A percentile compares a stretch with the other conserved stretches of the same genome.
Conservation (phyloP, 2,329 filamentous ascomycete species). For the Xylaria arbuscula region DNA sequence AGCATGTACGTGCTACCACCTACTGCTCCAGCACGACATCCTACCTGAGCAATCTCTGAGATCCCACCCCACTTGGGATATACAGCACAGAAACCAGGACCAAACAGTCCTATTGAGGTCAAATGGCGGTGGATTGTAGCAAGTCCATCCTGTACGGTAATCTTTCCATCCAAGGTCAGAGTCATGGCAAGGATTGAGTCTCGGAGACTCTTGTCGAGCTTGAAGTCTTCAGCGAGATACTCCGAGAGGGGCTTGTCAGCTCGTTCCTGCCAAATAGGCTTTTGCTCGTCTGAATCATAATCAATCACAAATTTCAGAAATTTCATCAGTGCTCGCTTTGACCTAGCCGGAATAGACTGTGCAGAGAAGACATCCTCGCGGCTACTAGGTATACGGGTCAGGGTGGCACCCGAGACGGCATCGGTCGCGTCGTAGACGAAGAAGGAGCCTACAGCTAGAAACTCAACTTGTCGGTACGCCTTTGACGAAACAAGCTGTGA, state of each 20-base stretch:
- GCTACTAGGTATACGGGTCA: conserved; percentile 84
- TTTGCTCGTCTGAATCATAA: conserved; percentile 69
- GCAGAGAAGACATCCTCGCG: conserved; percentile 92
- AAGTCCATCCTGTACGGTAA: conserved; percentile 74
- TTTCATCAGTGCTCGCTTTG: conserved; percentile 91
- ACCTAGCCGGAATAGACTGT: conserved; percentile 77
- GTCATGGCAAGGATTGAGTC: conserved; percentile 74
- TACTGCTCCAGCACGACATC: conserved; percentile 89
- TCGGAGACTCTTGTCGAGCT: conserved; percentile 75
- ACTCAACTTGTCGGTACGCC: conserved; percentile 90
- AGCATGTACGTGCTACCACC: conserved; percentile 92
- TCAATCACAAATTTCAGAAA: conserved; percentile 89
- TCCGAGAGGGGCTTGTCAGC: conserved; percentile 65
- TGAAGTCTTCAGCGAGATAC: conserved; percentile 72
- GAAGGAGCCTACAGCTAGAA: conserved; percentile 92
- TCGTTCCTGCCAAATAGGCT: conserved; percentile 67
- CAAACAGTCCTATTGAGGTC: conserved; percentile 86
- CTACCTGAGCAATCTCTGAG: conserved; percentile 90
- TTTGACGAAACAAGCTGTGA: conserved; percentile 87
- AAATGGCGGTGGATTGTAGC: conserved; percentile 81
- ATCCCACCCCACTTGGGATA: conserved; percentile 93
- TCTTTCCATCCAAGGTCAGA: conserved; percentile 73
- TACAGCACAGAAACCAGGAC: conserved; percentile 87
- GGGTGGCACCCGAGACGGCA: conserved; percentile 45
- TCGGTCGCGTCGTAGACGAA: conserved; percentile 72